Percentiles rank a stretch among this genome's conserved stretches.
These are phyloP conservation scores for Spencermartinsiella ligniputridi DNA, from an alignment of 1,139 yeast genomes.

Conservation along the genomic window DNA sequence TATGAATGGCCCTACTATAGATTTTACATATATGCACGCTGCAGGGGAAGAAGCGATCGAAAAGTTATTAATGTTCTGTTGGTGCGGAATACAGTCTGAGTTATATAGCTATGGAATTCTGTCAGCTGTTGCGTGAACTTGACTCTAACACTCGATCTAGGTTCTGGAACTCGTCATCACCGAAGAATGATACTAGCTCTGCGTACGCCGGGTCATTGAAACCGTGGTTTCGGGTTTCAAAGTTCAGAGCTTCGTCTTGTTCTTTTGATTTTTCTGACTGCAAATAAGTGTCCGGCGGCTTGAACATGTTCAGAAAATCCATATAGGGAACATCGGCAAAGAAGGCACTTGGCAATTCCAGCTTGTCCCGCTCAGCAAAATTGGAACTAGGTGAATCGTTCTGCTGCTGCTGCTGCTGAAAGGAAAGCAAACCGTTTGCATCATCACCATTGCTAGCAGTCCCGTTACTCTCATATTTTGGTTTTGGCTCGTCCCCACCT, in stretches of 20 bases:
- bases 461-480: not conserved
- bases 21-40: too few relatives aligned
- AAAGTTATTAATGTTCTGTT: too few relatives aligned
- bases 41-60: too few relatives aligned
- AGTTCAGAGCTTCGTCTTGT: not conserved
- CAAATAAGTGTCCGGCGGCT: not conserved
- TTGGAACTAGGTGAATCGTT: not conserved
- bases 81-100: too few relatives aligned
- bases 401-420: not conserved
- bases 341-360: not conserved
- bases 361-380: not conserved
- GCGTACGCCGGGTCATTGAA: conserved; percentile 2
- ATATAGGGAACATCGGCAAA: conserved; percentile 4
- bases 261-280: not conserved
- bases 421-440: not conserved
- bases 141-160: conserved; percentile 2
- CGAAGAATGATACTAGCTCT: conserved; percentile 3
- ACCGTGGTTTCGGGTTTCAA: not conserved
- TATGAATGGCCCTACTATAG: too few relatives aligned
- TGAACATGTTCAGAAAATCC: conserved; percentile 1
- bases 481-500: not conserved
- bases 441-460: not conserved
- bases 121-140: not conserved
- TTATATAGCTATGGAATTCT: too few relatives aligned
- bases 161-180: conserved; percentile 1